Base-by-base conservation (phyloP, 106 monocot species). In the Alisma plantagoaquatica region DNA sequence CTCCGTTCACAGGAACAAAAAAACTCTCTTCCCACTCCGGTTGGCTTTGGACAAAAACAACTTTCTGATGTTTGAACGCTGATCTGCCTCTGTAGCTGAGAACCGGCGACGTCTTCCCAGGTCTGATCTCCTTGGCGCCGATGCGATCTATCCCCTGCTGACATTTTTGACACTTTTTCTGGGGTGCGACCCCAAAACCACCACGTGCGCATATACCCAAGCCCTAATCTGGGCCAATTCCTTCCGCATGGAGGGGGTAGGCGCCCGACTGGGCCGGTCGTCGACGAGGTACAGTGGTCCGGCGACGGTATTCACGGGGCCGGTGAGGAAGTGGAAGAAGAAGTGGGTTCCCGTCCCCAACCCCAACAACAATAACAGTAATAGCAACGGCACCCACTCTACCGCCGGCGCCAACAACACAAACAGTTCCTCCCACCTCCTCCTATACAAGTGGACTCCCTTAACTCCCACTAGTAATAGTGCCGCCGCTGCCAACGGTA, bases 191-290 rank as follows among this genome's bases (percentile, higher is more conserved):
- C n/a, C n/a, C n/a, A n/a, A n/a, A n/a, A n/a, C n/a, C n/a, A n/a
- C n/a, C n/a, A n/a, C n/a, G n/a, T n/a, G n/a, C n/a, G n/a, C n/a
- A n/a, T n/a, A n/a, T n/a, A 56, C n/a, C n/a, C n/a, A n/a, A 68
- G 28, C 59, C 43, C 24, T 10, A 22, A 3, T 27, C 6, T n/a
- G n/a, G n/a, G n/a, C n/a, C n/a, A n/a, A n/a, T n/a, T n/a, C n/a
- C n/a, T n/a, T n/a, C n/a, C n/a, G n/a, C n/a, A 92, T 94, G 93
- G 93, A 94, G 67, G 80, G 83, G 26, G 93, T 87, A 0, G 93
- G 87, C 6, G 83, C 80, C 10, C 76, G 93, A 8, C 73, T 87
- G 31, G 93, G 93, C 29, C 79, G 93, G 4, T 87, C 93, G 10
- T 94, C 93, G 45, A 75, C 93, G 15, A 68, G 93, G 20, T 94